These are phyloP conservation scores for Bimuria novae-zelandiae DNA, from an alignment of 2,329 filamentous ascomycete genomes.

Conservation along the genomic window DNA sequence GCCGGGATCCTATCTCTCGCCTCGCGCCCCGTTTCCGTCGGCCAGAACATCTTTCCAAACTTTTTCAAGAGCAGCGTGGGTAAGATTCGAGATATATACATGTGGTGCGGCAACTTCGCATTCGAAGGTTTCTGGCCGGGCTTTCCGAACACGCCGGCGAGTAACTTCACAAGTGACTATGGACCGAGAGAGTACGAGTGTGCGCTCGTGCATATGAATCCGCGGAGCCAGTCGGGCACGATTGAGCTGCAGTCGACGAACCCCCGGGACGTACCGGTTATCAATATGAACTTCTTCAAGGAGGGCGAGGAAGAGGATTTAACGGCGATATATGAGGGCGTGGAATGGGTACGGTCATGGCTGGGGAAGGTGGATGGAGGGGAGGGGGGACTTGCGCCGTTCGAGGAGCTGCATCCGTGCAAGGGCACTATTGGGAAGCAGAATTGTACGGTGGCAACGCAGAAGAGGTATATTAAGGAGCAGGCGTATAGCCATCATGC, in stretches of 20 bases:
- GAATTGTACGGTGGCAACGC: constrained; percentile 43
- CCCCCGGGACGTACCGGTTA: constrained; percentile 66
- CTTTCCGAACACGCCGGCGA: constrained; percentile 26
- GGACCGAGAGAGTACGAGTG: constrained; percentile 34
- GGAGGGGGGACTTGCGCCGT: constrained; percentile 41
- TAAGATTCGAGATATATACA: constrained; percentile 33
- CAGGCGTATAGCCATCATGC: constrained; percentile 26
- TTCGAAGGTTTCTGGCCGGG: constrained; percentile 38
- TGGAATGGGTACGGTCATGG: constrained; percentile 57
- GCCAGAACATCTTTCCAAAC: constrained; percentile 39
- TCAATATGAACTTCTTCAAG: constrained; percentile 52
- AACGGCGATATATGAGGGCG: constrained; percentile 59
- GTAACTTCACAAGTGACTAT: constrained; percentile 24
- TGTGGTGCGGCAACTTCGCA: constrained; percentile 34
- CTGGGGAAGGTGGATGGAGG: constrained; percentile 28
- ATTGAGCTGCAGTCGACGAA: constrained; percentile 65
- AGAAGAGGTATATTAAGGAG: constrained; percentile 34
- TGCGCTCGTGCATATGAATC: constrained; percentile 57
- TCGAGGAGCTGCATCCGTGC: constrained; percentile 55
- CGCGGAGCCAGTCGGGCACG: constrained; percentile 64
- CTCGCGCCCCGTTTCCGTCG: constrained; percentile 18
- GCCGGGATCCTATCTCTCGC: constrained; percentile 19
- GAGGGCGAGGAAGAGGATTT: constrained; percentile 52
- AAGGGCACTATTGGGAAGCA: constrained; percentile 59
- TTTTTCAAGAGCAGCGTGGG: constrained; percentile 31